Evolutionary conservation across 345 rosid species (phyloP), one percentile per base, ranked within the genome.

Genomic region (Rhodamnia rubescens): DNA sequence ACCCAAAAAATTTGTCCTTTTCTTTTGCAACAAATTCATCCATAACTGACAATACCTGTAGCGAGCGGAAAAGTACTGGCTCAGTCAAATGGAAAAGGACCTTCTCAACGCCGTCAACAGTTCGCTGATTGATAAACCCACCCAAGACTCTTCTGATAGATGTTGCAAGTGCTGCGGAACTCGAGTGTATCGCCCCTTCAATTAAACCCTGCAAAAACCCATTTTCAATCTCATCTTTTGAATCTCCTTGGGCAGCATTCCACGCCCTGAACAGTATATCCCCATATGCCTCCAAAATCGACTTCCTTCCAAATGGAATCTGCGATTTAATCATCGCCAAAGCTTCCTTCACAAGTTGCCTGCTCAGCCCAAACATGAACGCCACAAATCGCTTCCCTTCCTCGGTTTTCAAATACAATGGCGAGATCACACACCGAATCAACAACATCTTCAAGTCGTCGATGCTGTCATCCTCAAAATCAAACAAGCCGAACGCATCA

Each of bases 221-320:
- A 52, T 89, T 88, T 90, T 94, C 99, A 55, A 95, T 90, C 92
- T 95, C 99, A 83, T 87, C 89, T 90, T 87, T 94, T 58, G 92
- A 81, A 51, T 90, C 93, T 83, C 91, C 91, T 56, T 91, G 92
- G 42, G 90, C 90, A 55, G 87, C 94, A 91, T 91, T 97, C 99
- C 99, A 97, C 12, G 93, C 98, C 86, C 94, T 92, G 53, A 97
- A 94, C 61, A 93, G 83, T 83, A 97, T 92, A 78, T 91, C 94
- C 21, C 98, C 98, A 87, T 95, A 96, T 0, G 96, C 99, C 87
- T 97, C 99, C 91, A 97, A 88, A 80, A 92, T 93, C 1, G 98
- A 96, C 89, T 95, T 97, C 87, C 94, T 94, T 26, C 98, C 99
- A 7, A 92, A 93, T 0, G 96, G 92, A 87, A 97, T 94, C 92